Base-by-base conservation (phyloP, 2,329 filamentous ascomycete genomes). In the Diaporthe sp. region DNA sequence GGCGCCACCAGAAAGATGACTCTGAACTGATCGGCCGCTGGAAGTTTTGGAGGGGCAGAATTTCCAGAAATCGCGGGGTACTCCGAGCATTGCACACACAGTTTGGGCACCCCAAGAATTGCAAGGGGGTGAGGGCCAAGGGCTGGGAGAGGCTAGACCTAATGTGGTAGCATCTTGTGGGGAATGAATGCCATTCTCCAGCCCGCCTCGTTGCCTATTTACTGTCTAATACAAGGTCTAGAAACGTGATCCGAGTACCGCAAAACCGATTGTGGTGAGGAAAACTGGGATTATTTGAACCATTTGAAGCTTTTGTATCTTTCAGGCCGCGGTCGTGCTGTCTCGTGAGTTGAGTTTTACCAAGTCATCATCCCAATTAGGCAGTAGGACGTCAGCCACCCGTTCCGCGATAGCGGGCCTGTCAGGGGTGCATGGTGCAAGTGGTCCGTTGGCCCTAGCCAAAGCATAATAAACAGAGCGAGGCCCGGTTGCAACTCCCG, bases 11-110 rank as follows among this genome's bases (percentile, higher is more conserved):
- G 51, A 58, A 44, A 58, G 74, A 68, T 75, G 74, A 73, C 63
- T 72, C 70, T 55, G 44, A 63, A 65, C 44, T 71, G 70, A 71
- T 71, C 63, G 35, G 37, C 73, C 22, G 70, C 19, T 53, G 61
- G 70, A 74, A 73, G 65, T 61, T 70, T 73, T 75, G 71, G 73
- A 73, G 71, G 73, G 73, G 73, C 65, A 73, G 59, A 56, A 69
- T 63, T 71, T 71, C 53, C 59, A 73, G 50, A 65, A 51, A 73
- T 55, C 73, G 73, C 71, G 73, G 73, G 73, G 73, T 74, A 74
- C 69, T 39, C 56, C 10, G 61, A 55, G 55, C 47, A 66, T 15
- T 19, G 47, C 42, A 47, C 53, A 35, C 56, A 50, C 42, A 42
- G 56, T 47, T 70, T 56, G 39, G 70, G 70, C 50, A n/a, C 3